phyloP scores from a whole-genome alignment of 148 eudicot species.

The Camellia granthamiana region DNA sequence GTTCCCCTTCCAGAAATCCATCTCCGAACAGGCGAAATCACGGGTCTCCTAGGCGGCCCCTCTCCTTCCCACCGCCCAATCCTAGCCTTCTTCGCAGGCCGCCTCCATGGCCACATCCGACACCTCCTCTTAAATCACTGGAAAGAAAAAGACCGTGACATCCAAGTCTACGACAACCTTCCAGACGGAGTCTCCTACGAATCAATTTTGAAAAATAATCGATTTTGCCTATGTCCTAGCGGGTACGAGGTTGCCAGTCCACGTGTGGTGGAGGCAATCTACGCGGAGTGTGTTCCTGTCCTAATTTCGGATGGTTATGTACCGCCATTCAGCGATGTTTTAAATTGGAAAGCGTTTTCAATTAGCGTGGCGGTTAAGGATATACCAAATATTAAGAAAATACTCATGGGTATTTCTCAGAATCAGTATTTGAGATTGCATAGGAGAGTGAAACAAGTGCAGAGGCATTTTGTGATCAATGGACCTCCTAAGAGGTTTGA shows the following conservation, averaged over 20 bases:
- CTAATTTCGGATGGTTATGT: conserved; percentile 44
- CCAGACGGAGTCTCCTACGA: conserved; percentile 30
- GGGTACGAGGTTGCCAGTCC: conserved; percentile 76
- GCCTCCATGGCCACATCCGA: conserved; percentile 57
- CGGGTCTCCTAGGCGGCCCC: conserved; percentile 35
- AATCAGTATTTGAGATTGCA: conserved; percentile 42
- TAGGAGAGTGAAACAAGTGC: conserved; percentile 47
- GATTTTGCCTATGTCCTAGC: conserved; percentile 59
- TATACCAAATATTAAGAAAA: conserved; percentile 42
- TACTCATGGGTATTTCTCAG: conserved; percentile 42
- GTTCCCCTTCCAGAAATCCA: conserved; percentile 60
- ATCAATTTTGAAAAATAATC: conserved; percentile 39
- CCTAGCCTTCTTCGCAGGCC: conserved; percentile 65
- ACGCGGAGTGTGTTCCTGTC: conserved; percentile 57
- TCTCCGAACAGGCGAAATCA: conserved; percentile 37
- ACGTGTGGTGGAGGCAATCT: conserved; percentile 57
- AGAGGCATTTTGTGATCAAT: conserved; percentile 51
- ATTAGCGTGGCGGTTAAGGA: conserved; percentile 35
- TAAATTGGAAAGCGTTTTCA: conserved; percentile 54
- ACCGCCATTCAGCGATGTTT: conserved; percentile 51
- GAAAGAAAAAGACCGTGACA: conserved; percentile 42
- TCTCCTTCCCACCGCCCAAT: conserved; percentile 36
- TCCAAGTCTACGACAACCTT: conserved; percentile 40
- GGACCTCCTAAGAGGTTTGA: conserved; percentile 43
- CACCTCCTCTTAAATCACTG: conserved; percentile 38